Evolutionary conservation across 345 rosid species (phyloP).

Genomic region (Salix udensis): DNA sequence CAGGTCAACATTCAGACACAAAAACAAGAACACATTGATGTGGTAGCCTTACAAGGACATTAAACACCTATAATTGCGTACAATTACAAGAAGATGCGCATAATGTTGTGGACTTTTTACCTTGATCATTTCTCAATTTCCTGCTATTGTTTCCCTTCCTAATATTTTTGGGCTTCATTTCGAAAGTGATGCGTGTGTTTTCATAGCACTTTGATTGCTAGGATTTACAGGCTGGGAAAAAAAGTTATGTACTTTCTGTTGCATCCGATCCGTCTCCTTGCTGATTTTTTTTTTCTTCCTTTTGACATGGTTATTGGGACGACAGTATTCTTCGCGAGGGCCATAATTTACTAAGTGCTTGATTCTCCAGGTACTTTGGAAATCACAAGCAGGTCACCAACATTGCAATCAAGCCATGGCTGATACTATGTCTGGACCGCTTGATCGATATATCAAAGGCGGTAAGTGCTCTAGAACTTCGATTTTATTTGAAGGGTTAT

Average conservation of each 20-base stretch:
- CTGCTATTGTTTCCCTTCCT: background rate
- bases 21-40: background rate
- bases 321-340: background rate
- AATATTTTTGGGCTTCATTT: background rate
- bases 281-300: background rate
- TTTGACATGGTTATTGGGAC: background rate
- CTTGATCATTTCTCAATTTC: background rate
- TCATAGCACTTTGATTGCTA: background rate
- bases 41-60: background rate
- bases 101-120: background rate
- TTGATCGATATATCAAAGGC: constrained; percentile 39
- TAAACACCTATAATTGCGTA: no score
- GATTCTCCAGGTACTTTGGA: constrained; percentile 5
- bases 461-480: constrained; percentile 22
- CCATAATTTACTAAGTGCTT: constrained; percentile 7
- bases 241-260: background rate
- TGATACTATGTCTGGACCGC: constrained; percentile 40
- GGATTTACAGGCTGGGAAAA: background rate
- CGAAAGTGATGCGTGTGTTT: background rate
- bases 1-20: background rate
- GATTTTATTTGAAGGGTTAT: background rate
- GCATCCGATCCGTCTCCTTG: background rate
- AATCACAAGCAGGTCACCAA: constrained; percentile 8
- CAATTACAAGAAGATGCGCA: background rate
- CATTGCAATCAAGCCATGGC: constrained; percentile 36